Base-by-base conservation (phyloP, 163 green algal genomes). In the Coccomyxa subellipsoidea region DNA sequence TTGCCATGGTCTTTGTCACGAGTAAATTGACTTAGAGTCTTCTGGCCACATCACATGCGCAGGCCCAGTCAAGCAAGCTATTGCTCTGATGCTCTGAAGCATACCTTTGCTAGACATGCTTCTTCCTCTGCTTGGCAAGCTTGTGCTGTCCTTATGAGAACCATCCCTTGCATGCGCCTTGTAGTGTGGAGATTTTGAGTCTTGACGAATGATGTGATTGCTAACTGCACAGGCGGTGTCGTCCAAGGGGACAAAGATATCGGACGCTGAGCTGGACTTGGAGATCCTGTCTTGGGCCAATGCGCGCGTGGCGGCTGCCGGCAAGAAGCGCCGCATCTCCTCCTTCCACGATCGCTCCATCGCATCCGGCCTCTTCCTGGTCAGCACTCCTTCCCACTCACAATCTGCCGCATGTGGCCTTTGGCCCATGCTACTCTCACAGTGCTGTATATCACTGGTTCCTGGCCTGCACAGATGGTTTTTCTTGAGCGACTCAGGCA, bases 221-320 rank as follows among this genome's bases (percentile, higher is more conserved):
- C 27, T 73, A 23, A 3, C 31, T 73, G 66, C 1, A n/a, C 36
- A 38, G n/a, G 53, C 25, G 12, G 69, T 70, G 38, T 36, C 35
- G 70, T 38, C 80, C 37, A 38, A 80, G 69, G 80, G 37, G 47
- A 66, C 76, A 12, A 39, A 35, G 35, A 69, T 82, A 32, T n/a
- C 81, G 79, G 82, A 84, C 80, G 76, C 76, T 69, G 29, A 84
- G 76, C 34, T 76, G 78, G 84, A 85, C 75, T 36, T 29, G 0
- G 81, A 85, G 31, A 85, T 92, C 25, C 66, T 92, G 66, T 59
- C 53, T 31, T 92, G 87, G 87, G 87, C 85, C 25, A 92, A 92
- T 78, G 37, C 32, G 3, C 81, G 80, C 80, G 78, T 91, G 54
- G 31, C 78, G 69, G 80, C 47, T n/a, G 76, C 47, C 10, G 79